Base-by-base conservation (phyloP, 208 protist species). In the Trypanosoma theileri region DNA sequence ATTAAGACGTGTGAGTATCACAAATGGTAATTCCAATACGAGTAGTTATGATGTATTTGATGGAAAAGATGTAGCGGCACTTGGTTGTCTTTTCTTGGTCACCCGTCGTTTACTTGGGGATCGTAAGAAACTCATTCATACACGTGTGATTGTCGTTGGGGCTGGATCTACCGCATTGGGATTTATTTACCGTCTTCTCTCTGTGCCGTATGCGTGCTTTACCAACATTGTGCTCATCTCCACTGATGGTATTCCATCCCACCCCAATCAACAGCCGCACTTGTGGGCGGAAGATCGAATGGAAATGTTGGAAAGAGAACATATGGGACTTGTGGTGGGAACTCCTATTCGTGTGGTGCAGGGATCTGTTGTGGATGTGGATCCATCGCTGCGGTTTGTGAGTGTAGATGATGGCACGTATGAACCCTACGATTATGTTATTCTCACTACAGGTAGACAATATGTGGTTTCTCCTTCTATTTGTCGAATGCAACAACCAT, bases 341-440 rank as follows among this genome's bases (percentile, higher is more conserved):
- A 77, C 74, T 24, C 79, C 75, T 14, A 71, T 95, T 22, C 88
- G 89, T n/a, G 75, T 95, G 24, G 79, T 96, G 21, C 57, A 79
- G 19, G 89, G 89, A 24, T 85, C 77, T n/a, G 53, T 96, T 21
- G 69, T 95, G 11, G 93, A 97, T 77, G 71, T 97, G 6, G 91
- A 97, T 63, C 93, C 85, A 41, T 75, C 60, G 14, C 75, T 92
- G 66, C 86, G 84, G 50, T 95, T 84, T 57, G 75, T 97, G 19
- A 74, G 79, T 42, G 66, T 93, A 19, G 92, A 97, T 73, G 93
- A 95, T 66, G 83, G 85, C 41, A 74, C 80, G 42, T 93, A 89
- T 53, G 89, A 95, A 71, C 87, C 91, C 24, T 97, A 97, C 73
- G 93, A 97, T 69, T 89, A 94, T 75, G 77, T 97, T 13, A 67